Conservation (phyloP, 257 asterid species). For the Solanum chiquidenum region DNA sequence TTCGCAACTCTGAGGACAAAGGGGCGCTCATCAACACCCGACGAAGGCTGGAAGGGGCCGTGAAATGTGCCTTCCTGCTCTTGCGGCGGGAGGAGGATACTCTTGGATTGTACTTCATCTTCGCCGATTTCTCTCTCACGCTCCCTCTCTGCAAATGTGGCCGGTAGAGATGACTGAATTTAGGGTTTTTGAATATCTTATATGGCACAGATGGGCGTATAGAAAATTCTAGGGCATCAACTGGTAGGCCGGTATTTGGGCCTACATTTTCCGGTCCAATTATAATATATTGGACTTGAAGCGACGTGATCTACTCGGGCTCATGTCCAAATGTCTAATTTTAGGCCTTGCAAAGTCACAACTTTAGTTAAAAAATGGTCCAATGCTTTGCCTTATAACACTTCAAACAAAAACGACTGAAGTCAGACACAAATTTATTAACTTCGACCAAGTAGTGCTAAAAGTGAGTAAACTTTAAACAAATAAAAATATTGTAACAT, state of each 20-base stretch:
- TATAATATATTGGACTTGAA: not conserved
- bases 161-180: not conserved
- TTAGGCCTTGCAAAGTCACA: not conserved
- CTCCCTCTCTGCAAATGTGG: not conserved
- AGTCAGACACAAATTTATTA: not conserved
- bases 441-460: too few relatives aligned
- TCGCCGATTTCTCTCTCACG: conserved; percentile 19
- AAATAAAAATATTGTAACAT: not conserved
- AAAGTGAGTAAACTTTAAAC: not conserved
- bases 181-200: conserved; percentile 11
- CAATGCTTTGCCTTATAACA: not conserved
- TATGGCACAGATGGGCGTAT: not conserved
- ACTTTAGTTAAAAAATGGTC: not conserved
- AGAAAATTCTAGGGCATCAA: not conserved
- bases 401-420: not conserved
- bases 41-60: conserved; percentile 83
- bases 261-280: not conserved
- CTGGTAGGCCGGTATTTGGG: not conserved
- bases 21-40: conserved; percentile 86
- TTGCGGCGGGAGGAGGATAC: conserved; percentile 84
- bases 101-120: conserved; percentile 65
- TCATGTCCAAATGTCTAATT: not conserved
- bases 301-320: not conserved
- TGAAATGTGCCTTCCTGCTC: conserved; percentile 83
- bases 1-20: conserved; percentile 47